phyloP scores from a whole-genome alignment of 495 filamentous ascomycete genomes.

The Chaetomium cochliodes region DNA sequence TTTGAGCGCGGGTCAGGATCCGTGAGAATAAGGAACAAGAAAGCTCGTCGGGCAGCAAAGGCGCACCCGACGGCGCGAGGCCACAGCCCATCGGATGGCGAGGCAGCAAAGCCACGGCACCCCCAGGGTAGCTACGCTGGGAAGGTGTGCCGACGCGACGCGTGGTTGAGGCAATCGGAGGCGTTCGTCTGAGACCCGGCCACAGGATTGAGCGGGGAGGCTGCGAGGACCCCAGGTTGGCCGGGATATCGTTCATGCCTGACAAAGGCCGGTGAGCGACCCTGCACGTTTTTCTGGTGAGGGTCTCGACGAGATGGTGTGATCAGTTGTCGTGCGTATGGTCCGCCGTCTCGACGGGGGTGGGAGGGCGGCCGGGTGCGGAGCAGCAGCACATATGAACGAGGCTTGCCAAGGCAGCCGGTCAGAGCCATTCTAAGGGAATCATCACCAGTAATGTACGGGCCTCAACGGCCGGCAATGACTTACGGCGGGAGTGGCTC shows the following conservation, averaged over 20 bases:
- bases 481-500: not conserved
- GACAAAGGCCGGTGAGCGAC: constrained; percentile 22
- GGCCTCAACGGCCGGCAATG: constrained; percentile 4
- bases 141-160: constrained; percentile 11
- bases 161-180: constrained; percentile 10
- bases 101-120: constrained; percentile 11
- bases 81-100: constrained; percentile 20
- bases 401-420: constrained; percentile 20
- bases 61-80: constrained; percentile 16
- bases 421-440: not conserved
- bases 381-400: constrained; percentile 17
- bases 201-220: not conserved
- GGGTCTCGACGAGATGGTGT: constrained; percentile 21
- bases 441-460: not conserved
- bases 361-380: constrained; percentile 11
- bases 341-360: constrained; percentile 11
- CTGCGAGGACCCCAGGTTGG: constrained; percentile 8
- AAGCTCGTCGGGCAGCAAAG: constrained; percentile 29
- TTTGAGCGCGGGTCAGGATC: constrained; percentile 21
- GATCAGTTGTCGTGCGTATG: constrained; percentile 22
- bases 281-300: constrained; percentile 15
- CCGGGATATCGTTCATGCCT: constrained; percentile 19
- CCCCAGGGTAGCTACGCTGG: constrained; percentile 7
- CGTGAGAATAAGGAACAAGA: not conserved
- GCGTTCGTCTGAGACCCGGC: not conserved